phyloP scores from a whole-genome alignment of 1,284 basidiomycete species.

The Pseudozyma thailandica region DNA sequence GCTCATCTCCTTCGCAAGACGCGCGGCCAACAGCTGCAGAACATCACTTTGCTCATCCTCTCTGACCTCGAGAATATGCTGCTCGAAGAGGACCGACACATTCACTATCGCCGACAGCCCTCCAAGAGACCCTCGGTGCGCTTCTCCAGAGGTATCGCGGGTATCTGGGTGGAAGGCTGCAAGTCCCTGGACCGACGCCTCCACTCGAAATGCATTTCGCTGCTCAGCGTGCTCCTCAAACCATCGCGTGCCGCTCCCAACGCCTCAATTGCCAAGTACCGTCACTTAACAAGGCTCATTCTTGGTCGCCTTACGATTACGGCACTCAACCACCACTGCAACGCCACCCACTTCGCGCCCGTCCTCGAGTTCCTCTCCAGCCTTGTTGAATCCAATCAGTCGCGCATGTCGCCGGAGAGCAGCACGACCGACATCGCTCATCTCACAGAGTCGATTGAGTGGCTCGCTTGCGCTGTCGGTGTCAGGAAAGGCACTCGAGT shows the following conservation, averaged over 20 bases:
- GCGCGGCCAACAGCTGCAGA: slow-evolving; percentile 46
- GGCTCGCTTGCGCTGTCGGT: slow-evolving; percentile 57
- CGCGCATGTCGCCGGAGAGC: background rate
- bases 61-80: slow-evolving; percentile 50
- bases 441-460: slow-evolving; percentile 47
- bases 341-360: slow-evolving; percentile 45
- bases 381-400: slow-evolving; percentile 33
- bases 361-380: slow-evolving; percentile 50
- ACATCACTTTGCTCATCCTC: slow-evolving; percentile 51
- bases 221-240: slow-evolving; percentile 42
- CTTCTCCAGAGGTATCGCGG: slow-evolving; percentile 61
- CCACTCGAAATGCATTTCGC: slow-evolving; percentile 46
- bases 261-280: slow-evolving; percentile 21
- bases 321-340: slow-evolving; percentile 60
- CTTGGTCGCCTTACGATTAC: slow-evolving; percentile 57
- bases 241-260: slow-evolving; percentile 12
- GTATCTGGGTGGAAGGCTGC: slow-evolving; percentile 63
- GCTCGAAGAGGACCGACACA: slow-evolving; percentile 34
- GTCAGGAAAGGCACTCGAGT: slow-evolving; percentile 64
- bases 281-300: slow-evolving; percentile 36
- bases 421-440: slow-evolving; percentile 9
- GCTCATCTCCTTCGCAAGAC: slow-evolving; percentile 65
- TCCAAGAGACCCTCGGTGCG: slow-evolving; percentile 28
- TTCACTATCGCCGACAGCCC: slow-evolving; percentile 23
- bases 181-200: slow-evolving; percentile 61